Base-by-base conservation (phyloP, 768 basidiomycete genomes). In the Tulasnella sp. region DNA sequence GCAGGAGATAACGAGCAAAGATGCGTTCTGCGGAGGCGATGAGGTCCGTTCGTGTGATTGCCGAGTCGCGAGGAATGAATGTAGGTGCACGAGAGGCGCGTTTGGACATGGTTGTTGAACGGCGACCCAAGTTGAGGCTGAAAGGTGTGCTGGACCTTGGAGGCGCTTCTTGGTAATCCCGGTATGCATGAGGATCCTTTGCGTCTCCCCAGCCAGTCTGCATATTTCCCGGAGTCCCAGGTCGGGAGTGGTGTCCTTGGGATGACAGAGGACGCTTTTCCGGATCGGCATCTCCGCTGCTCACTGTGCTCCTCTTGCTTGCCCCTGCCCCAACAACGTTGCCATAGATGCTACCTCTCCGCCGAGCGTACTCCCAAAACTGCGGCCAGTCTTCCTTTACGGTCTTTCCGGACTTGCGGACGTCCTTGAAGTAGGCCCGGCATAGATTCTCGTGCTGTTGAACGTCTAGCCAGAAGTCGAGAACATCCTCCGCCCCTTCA, bases 361-460 rank as follows among this genome's bases (percentile, higher is more conserved):
- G 86, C 68, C 94, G 89, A 15, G 97, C 97, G 82, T 95, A 94
- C 79, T 95, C 92, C 90, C 94, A 96, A 81, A 97, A 99, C 83
- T 97, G 94, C 6, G 97, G 97, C 97, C 97, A 99, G 82, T 98
- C 97, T 22, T 98, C 93, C 82, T 92, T 92, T 82, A 99, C 93
- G 15, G 92, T 90, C 36, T 92, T 89, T 2, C 96, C 96, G 0
- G 96, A 96, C 85, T 96, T 96, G 81, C 93, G 91, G 73, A 99
- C 90, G 83, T 99, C 97, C 86, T 98, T 97, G 89, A 99, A 99
- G 84, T 99, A 99, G 9, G 97, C 97, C 78, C 96, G 89, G 83
- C 97, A 99, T 40, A 99, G 89, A 82, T 98, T 98, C 85, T 99
- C 97, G 82, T 99, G 97, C 84, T 99, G 97, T 80, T 97, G 96